Evolutionary conservation across 2,329 filamentous ascomycete species (phyloP), one percentile per base, ranked within the genome.

Genomic region (Arthrinium phaeospermum): DNA sequence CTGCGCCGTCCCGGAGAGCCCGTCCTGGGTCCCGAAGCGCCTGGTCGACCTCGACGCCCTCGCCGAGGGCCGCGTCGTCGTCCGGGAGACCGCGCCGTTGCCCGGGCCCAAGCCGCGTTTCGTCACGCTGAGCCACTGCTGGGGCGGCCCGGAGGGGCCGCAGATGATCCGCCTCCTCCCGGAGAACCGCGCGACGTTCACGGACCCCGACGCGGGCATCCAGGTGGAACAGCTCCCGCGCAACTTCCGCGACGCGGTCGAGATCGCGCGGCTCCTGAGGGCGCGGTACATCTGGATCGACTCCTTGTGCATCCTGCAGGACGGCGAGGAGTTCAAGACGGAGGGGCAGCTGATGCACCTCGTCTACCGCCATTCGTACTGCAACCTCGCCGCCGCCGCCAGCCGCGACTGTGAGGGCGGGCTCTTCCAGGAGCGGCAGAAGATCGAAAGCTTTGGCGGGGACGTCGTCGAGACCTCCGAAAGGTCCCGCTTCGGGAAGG

Each of bases 281-380:
- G 24, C 49, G 4, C 27, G 49, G 10, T 73, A 73, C 27, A 70
- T 73, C 4, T 73, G 72, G 71, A 72, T 73, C 37, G 72, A 73
- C 47, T 70, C 72, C 0, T 22, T 73, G 7, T 73, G 72, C 30
- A 73, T 73, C 10, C 57, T 73, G 5, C 72, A 73, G 47, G 71
- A 73, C 22, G 16, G 13, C 2, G 44, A 73, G 34, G 72, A 73
- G 37, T 72, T 67, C 49, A 61, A 71, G 41, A 30, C 22, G 12
- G 34, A 73, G 30, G 61, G 68, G 3, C 44, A 68, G 10, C 37
- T 49, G 7, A 71, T 73, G 69, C 68, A 68, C 22, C 68, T 53
- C 16, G 57, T 70, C 44, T 72, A 72, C 22, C 68, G 49, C 3
- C 71, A 72, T 44, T 70, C 71, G 7, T 46, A 68, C 24, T 70